phyloP scores from a whole-genome alignment of 495 filamentous ascomycete genomes.

The Aspergillus incahuasiensis region DNA sequence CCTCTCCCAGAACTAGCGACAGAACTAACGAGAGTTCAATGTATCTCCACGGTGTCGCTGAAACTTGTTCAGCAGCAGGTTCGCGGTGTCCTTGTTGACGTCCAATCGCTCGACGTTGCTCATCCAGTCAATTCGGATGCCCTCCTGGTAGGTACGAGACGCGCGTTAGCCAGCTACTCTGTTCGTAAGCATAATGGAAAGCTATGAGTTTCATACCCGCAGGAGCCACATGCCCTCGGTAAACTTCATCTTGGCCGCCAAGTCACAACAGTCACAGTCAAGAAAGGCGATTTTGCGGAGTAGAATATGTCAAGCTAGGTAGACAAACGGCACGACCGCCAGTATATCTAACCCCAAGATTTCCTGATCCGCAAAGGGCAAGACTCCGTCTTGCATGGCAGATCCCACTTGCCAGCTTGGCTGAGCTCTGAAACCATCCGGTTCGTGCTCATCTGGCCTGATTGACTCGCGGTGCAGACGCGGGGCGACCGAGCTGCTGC shows the following conservation, averaged over 20 bases:
- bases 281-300: too few relatives aligned
- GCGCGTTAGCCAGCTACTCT: constrained; percentile 2
- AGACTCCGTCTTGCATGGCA: constrained; percentile 16
- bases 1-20: not conserved
- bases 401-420: not conserved
- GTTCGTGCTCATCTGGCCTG: not conserved
- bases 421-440: not conserved
- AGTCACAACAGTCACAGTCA: too few relatives aligned
- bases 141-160: constrained; percentile 23
- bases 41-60: constrained; percentile 52
- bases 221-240: constrained; percentile 43
- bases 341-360: not conserved
- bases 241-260: constrained; percentile 37
- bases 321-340: not conserved
- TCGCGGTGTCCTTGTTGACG: constrained; percentile 32
- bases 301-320: not conserved
- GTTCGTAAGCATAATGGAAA: not conserved
- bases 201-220: constrained; percentile 20
- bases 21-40: constrained; percentile 48
- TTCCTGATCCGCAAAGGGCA: constrained; percentile 25
- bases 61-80: constrained; percentile 38
- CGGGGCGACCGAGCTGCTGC: constrained; percentile 6
- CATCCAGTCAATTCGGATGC: constrained; percentile 44
- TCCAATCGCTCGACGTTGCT: constrained; percentile 41
- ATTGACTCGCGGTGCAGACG: constrained; percentile 4